Conservation (phyloP, 495 filamentous ascomycete species). For the Xylaria telfairii region DNA sequence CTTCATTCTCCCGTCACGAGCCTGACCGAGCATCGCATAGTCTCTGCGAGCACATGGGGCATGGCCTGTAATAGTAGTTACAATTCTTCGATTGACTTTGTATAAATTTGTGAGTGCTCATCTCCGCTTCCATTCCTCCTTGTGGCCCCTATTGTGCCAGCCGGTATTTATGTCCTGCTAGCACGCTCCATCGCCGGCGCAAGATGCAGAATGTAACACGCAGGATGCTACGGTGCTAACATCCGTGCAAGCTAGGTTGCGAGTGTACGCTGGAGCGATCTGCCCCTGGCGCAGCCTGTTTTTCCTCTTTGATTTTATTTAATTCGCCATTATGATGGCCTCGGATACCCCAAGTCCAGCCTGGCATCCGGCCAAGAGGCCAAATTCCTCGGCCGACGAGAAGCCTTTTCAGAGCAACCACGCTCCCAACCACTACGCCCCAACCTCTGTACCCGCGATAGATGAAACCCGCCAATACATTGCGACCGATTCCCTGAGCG, state of each 20-base stretch:
- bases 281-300: constrained; percentile 23
- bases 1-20: background rate
- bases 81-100: constrained; percentile 21
- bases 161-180: background rate
- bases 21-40: constrained; percentile 11
- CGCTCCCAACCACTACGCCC: constrained; percentile 5
- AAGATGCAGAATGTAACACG: constrained; percentile 5
- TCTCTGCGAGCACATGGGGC: constrained; percentile 13
- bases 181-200: background rate
- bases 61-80: constrained; percentile 28
- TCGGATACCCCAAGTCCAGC: constrained; percentile 51
- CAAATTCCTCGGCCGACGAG: constrained; percentile 47
- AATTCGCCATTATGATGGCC: constrained; percentile 43
- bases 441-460: background rate
- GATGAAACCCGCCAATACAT: constrained; percentile 11
- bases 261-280: constrained; percentile 13
- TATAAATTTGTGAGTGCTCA: constrained; percentile 26
- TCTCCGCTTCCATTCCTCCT: background rate
- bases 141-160: background rate
- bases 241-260: background rate
- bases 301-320: constrained; percentile 40
- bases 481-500: background rate
- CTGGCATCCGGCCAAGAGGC: constrained; percentile 64
- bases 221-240: constrained; percentile 10
- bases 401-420: constrained; percentile 17